Conservation (phyloP, 768 basidiomycete species). For the Rhodotorula kratochvilovae region DNA sequence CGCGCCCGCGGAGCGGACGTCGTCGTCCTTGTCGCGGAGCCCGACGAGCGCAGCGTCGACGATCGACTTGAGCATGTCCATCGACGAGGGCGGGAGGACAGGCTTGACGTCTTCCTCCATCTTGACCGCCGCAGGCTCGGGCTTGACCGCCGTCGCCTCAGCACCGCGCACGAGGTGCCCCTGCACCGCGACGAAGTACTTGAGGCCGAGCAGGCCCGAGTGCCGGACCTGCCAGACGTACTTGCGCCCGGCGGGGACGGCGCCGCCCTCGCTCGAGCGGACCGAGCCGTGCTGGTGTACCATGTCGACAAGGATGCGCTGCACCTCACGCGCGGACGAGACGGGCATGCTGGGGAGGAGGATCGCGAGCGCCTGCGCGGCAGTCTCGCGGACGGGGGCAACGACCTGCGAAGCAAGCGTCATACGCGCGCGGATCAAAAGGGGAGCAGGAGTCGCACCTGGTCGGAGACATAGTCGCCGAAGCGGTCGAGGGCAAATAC, state of each 20-base stretch:
- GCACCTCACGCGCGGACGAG: constrained; percentile 72
- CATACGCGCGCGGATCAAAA: not conserved
- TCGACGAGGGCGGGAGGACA: constrained; percentile 6
- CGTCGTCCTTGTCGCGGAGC: constrained; percentile 84
- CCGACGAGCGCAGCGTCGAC: constrained; percentile 88
- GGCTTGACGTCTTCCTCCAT: constrained; percentile 27
- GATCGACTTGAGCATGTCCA: constrained; percentile 64
- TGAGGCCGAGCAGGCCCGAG: constrained; percentile 93
- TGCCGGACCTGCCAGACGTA: constrained; percentile 97
- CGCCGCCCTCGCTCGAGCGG: constrained; percentile 47
- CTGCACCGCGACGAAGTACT: constrained; percentile 94
- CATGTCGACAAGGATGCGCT: constrained; percentile 82
- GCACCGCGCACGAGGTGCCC: constrained; percentile 66
- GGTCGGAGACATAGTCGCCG: constrained; percentile 93
- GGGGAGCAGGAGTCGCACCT: constrained; percentile 50
- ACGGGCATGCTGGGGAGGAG: constrained; percentile 81
- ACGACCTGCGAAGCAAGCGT: constrained; percentile 59
- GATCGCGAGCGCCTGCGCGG: constrained; percentile 86
- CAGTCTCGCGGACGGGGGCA: constrained; percentile 93
- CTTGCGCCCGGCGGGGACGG: constrained; percentile 48
- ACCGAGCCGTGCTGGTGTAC: constrained; percentile 60
- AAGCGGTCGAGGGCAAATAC: constrained; percentile 95
- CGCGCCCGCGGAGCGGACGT: constrained; percentile 92
- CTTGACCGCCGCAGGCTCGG: constrained; percentile 8
- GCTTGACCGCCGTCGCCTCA: constrained; percentile 33